Evolutionary conservation across 2,329 filamentous ascomycete species (phyloP).

Genomic region (Cylindrodendrum hubeiense): DNA sequence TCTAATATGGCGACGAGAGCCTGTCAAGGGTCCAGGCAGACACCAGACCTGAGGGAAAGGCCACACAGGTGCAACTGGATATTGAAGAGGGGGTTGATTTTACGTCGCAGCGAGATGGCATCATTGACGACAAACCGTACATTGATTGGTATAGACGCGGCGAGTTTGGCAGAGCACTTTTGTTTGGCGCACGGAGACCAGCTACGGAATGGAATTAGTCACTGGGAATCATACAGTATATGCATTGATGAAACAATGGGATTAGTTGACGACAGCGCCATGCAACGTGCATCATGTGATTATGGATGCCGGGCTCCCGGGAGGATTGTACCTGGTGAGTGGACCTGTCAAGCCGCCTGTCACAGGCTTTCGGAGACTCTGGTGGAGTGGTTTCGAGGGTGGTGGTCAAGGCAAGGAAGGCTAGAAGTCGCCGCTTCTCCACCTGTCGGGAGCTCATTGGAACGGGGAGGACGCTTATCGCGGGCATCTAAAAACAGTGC

Average conservation of each 20-base stretch:
- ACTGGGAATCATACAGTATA: neutral
- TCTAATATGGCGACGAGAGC: slow-evolving; percentile 26
- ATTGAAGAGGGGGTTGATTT: slow-evolving; percentile 30
- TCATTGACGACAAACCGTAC: slow-evolving; percentile 37
- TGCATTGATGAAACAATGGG: slow-evolving; percentile 23
- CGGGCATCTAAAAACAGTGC: slow-evolving; percentile 16
- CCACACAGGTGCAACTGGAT: slow-evolving; percentile 7
- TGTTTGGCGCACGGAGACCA: slow-evolving; percentile 41
- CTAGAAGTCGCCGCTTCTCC: slow-evolving; percentile 24
- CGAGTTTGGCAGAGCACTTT: slow-evolving; percentile 18
- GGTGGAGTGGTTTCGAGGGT: slow-evolving; percentile 17
- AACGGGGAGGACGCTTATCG: slow-evolving; percentile 30
- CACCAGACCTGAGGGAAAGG: slow-evolving; percentile 15
- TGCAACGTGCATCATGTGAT: neutral
- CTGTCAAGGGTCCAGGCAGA: slow-evolving; percentile 20
- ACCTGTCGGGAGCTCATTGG: slow-evolving; percentile 33
- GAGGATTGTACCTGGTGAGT: neutral
- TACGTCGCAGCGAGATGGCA: slow-evolving; percentile 27
- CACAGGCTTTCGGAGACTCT: neutral
- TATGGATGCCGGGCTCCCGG: neutral
- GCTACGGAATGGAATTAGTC: neutral
- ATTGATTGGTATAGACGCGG: slow-evolving; percentile 34
- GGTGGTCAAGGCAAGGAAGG: too few relatives aligned
- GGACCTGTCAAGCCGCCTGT: too few relatives aligned
- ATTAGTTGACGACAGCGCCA: neutral